These are phyloP conservation scores for Centrapalus pauciflorus DNA, from an alignment of 129 eudicot genomes.

Conservation along the genomic window DNA sequence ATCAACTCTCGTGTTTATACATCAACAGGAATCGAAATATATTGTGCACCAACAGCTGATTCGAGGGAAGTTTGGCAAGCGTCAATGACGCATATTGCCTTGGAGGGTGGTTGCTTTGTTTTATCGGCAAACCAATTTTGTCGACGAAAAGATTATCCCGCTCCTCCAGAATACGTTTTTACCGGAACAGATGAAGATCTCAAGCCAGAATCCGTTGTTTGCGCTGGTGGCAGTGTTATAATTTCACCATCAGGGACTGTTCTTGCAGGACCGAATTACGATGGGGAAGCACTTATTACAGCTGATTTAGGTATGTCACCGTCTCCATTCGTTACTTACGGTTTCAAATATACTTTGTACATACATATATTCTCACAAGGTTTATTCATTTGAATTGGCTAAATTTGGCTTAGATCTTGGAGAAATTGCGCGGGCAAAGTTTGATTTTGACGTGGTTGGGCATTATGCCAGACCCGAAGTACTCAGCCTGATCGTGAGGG, in stretches of 20 bases:
- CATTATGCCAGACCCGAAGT: constrained; percentile 93
- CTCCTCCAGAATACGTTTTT: constrained; percentile 84
- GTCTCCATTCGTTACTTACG: background rate
- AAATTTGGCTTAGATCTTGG: constrained; percentile 58
- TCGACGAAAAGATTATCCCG: constrained; percentile 90
- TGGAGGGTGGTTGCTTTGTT: constrained; percentile 97
- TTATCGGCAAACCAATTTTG: constrained; percentile 93
- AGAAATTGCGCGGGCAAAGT: constrained; percentile 81
- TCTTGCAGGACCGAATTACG: constrained; percentile 95
- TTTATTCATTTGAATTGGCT: no score
- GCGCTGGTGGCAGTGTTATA: constrained; percentile 94
- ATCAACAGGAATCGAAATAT: constrained; percentile 78
- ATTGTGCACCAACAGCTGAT: constrained; percentile 99
- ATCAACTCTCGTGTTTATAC: constrained; percentile 1
- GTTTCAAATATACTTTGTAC: background rate
- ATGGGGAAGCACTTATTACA: constrained; percentile 85
- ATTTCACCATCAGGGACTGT: constrained; percentile 84
- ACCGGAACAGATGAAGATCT: constrained; percentile 70
- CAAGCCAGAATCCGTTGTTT: constrained; percentile 80
- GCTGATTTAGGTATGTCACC: constrained; percentile 73
- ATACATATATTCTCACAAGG: background rate
- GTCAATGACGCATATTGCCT: constrained; percentile 95
- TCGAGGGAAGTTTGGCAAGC: constrained; percentile 97
- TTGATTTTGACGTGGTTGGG: constrained; percentile 93
- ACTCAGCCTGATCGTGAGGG: constrained; percentile 68